phyloP scores from a whole-genome alignment of 83 land plant species.

The Larix sibirica region DNA sequence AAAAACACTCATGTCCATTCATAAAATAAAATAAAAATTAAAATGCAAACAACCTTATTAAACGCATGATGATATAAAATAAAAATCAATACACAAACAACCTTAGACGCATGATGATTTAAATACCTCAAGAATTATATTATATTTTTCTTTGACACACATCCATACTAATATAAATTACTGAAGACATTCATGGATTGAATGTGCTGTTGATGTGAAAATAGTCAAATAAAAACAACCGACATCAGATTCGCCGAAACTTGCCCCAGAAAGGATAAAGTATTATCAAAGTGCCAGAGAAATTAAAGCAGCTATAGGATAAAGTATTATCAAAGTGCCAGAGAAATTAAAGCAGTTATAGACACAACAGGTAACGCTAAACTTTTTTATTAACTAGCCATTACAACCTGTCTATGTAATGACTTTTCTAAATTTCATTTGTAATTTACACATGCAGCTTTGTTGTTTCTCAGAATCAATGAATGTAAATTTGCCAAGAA shows the following conservation, averaged over 20 bases:
- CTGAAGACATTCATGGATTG: background rate
- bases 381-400: background rate
- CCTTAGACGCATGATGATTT: no score
- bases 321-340: background rate
- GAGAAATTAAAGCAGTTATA: background rate
- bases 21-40: no score
- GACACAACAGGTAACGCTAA: background rate
- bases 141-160: no score
- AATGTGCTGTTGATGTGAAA: background rate
- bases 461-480: constrained; percentile 6
- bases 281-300: background rate
- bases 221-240: background rate
- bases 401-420: background rate
- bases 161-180: no score
- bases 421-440: background rate
- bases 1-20: no score
- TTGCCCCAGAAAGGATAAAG: background rate
- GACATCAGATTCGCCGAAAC: background rate
- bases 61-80: no score
- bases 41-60: no score
- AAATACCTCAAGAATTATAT: no score
- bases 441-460: background rate
- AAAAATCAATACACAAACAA: no score
- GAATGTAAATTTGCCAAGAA: background rate
- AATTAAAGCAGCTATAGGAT: background rate